Evolutionary conservation across 2,329 filamentous ascomycete genomes (phyloP).

Genomic region (Cercospora janseana): DNA sequence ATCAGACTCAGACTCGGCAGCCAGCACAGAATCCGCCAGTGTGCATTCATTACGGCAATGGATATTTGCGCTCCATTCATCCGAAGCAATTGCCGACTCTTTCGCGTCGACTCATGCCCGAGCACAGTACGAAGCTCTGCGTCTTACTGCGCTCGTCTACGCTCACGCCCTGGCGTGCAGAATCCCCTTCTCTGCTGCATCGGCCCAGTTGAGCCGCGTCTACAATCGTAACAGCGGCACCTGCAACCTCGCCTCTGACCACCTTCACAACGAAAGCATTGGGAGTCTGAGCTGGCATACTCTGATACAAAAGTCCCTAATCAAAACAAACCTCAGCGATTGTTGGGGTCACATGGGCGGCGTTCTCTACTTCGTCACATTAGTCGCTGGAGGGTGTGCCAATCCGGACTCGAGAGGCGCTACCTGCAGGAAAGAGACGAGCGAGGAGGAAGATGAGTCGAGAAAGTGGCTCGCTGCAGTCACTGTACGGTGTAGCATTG

Average conservation of each 20-base stretch:
- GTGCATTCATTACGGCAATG: constrained; percentile 14
- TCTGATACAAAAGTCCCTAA: constrained; percentile 29
- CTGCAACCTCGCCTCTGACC: constrained; percentile 6
- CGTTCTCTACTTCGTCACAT: constrained; percentile 35
- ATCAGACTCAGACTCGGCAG: neutral
- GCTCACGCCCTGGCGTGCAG: constrained; percentile 29
- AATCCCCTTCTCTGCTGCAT: constrained; percentile 29
- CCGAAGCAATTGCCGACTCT: constrained; percentile 9
- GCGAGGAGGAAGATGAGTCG: constrained; percentile 29
- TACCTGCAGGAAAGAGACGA: constrained; percentile 13
- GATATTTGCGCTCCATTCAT: constrained; percentile 21
- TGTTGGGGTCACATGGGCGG: constrained; percentile 38
- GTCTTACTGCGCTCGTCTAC: constrained; percentile 32
- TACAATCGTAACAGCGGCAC: constrained; percentile 2
- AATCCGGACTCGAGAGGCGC: constrained; percentile 22
- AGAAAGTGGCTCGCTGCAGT: constrained; percentile 36
- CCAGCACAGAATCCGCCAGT: neutral
- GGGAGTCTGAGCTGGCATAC: constrained; percentile 23
- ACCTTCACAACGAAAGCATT: constrained; percentile 5
- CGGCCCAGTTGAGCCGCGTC: neutral
- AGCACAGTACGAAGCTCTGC: constrained; percentile 33
- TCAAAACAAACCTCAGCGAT: constrained; percentile 31
- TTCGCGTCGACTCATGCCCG: constrained; percentile 21
- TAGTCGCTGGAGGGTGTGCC: constrained; percentile 36
- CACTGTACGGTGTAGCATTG: constrained; percentile 33